phyloP scores from a whole-genome alignment of 208 protist species.

The Naegleria gruberi region DNA sequence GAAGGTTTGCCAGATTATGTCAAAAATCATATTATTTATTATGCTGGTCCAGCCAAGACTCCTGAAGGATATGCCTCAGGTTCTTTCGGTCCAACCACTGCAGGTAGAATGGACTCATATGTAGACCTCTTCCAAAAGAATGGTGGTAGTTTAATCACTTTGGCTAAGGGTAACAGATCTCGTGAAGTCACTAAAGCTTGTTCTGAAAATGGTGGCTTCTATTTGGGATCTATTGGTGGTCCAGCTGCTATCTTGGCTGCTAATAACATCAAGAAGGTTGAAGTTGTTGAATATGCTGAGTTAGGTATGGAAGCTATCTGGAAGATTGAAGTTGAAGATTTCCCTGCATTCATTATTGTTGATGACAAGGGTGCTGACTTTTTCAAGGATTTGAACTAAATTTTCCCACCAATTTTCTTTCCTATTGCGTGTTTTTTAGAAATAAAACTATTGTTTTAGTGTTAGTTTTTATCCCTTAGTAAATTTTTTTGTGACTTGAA shows the following conservation, averaged over 20 bases:
- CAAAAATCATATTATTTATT: slow-evolving; percentile 90
- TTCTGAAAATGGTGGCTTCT: slow-evolving; percentile 90
- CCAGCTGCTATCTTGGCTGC: slow-evolving; percentile 85
- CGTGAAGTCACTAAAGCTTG: slow-evolving; percentile 77
- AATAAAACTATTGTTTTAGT: too few species aligned
- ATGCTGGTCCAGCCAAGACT: slow-evolving; percentile 94
- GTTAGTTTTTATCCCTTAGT: too few species aligned
- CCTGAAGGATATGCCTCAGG: slow-evolving; percentile 80
- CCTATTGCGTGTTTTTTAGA: too few species aligned
- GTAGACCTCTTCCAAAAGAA: slow-evolving; percentile 80
- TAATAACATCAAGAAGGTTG: slow-evolving; percentile 81
- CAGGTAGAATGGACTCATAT: slow-evolving; percentile 89
- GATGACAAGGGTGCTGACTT: slow-evolving; percentile 96
- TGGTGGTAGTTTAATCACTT: slow-evolving; percentile 77
- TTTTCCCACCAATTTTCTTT: too few species aligned
- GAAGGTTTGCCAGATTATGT: slow-evolving; percentile 83
- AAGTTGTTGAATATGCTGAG: slow-evolving; percentile 77
- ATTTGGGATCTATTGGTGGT: slow-evolving; percentile 90
- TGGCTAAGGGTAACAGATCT: slow-evolving; percentile 92
- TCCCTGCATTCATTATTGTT: slow-evolving; percentile 93
- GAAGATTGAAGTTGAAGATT: slow-evolving; percentile 89
- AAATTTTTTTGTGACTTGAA: too few species aligned
- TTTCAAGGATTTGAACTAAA: slow-evolving; percentile 43
- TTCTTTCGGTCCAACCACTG: slow-evolving; percentile 92
- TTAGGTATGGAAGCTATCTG: slow-evolving; percentile 80